phyloP scores from a whole-genome alignment of 2,329 filamentous ascomycete genomes.

The Bipolaris bicolor region DNA sequence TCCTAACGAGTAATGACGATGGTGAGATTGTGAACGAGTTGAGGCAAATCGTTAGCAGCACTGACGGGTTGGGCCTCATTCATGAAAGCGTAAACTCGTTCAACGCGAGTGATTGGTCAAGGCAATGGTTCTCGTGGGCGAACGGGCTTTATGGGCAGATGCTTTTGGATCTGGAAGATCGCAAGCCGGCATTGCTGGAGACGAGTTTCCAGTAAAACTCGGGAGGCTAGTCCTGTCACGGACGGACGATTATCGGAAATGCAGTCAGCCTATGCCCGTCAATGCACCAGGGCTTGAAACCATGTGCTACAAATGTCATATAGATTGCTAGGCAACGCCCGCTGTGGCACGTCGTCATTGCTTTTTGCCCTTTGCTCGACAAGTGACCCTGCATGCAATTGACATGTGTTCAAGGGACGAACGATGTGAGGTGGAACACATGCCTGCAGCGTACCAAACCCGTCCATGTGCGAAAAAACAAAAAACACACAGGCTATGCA shows the following conservation, averaged over 20 bases:
- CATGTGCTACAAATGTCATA: slow-evolving; percentile 3
- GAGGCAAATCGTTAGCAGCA: slow-evolving; percentile 54
- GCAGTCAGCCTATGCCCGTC: slow-evolving; percentile 3
- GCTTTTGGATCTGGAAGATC: slow-evolving; percentile 54
- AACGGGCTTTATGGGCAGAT: slow-evolving; percentile 60
- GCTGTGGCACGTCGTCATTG: slow-evolving; percentile 7
- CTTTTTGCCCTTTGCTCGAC: slow-evolving; percentile 1
- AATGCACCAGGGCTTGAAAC: slow-evolving; percentile 4
- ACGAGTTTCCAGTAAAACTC: slow-evolving; percentile 51
- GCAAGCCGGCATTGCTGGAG: slow-evolving; percentile 53
- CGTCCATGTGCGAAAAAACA: not conserved
- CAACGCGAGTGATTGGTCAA: slow-evolving; percentile 54
- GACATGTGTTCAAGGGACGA: slow-evolving; percentile 2
- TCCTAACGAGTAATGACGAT: slow-evolving; percentile 57
- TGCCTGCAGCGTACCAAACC: not conserved
- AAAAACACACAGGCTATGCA: not conserved
- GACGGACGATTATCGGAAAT: slow-evolving; percentile 5
- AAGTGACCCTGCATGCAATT: not conserved
- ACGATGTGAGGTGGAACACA: not conserved
- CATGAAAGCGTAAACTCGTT: slow-evolving; percentile 61
- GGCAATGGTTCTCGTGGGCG: slow-evolving; percentile 61
- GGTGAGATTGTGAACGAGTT: slow-evolving; percentile 55
- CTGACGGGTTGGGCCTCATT: slow-evolving; percentile 57
- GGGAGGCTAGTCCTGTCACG: not conserved
- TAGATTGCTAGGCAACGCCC: slow-evolving; percentile 4